phyloP scores from a whole-genome alignment of 2,329 filamentous ascomycete species.

The Pseudogymnoascus sp. region DNA sequence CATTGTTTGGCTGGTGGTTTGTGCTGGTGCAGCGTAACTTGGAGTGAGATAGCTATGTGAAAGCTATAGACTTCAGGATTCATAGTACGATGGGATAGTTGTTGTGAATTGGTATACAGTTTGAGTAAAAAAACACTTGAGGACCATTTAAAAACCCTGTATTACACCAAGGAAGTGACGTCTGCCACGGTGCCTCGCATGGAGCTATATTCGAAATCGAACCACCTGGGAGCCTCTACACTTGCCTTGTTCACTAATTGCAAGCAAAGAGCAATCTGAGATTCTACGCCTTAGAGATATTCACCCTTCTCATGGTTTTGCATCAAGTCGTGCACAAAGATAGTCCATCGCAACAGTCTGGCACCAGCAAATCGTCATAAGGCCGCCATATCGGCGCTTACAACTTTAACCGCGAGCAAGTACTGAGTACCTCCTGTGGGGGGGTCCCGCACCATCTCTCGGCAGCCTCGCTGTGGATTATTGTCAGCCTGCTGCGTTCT shows the following conservation, averaged over 20 bases:
- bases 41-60: background rate
- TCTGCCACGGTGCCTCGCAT: background rate
- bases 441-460: conserved; percentile 2
- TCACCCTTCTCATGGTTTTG: background rate
- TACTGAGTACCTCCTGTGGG: conserved; percentile 2
- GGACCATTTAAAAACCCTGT: too few species aligned
- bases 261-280: background rate
- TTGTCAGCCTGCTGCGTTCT: conserved; percentile 4
- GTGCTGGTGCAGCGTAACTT: background rate
- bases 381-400: background rate
- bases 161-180: background rate
- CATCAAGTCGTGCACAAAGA: background rate
- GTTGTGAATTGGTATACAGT: background rate
- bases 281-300: background rate
- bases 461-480: conserved; percentile 6
- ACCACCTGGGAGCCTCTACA: background rate
- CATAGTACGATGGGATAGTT: background rate
- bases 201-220: background rate
- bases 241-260: background rate
- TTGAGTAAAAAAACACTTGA: background rate
- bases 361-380: background rate
- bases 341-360: background rate
- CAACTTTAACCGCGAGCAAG: conserved; percentile 1
- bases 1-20: background rate
- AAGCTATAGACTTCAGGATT: background rate